Evolutionary conservation across 768 basidiomycete species (phyloP).

Genomic region (Holtermannia corniformis): DNA sequence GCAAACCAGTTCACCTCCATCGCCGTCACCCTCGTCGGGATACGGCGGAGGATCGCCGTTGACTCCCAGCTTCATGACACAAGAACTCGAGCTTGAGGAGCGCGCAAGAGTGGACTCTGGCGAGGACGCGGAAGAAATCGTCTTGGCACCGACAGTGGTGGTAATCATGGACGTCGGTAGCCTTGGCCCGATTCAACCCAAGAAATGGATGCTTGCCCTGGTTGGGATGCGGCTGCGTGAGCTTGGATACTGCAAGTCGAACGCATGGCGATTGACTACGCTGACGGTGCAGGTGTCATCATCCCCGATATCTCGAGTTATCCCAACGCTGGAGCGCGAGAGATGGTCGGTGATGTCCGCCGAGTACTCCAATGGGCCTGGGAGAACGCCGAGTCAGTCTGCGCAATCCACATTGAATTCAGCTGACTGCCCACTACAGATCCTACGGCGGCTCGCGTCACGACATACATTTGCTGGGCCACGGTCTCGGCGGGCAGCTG

Average conservation of each 20-base stretch:
- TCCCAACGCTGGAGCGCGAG: neutral
- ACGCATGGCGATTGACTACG: neutral
- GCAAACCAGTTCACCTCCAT: neutral
- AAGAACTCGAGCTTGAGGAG: neutral
- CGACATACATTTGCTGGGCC: slow-evolving; percentile 17
- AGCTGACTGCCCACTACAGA: neutral
- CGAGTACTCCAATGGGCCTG: slow-evolving; percentile 15
- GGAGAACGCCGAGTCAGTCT: slow-evolving; percentile 4
- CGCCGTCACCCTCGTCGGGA: neutral
- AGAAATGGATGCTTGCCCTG: slow-evolving; percentile 2
- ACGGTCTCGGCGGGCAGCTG: slow-evolving; percentile 21
- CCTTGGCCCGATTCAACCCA: neutral
- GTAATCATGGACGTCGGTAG: slow-evolving; percentile 9
- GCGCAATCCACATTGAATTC: neutral
- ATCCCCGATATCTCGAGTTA: slow-evolving; percentile 19
- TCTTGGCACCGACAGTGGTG: slow-evolving; percentile 5
- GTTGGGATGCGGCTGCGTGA: slow-evolving; percentile 4
- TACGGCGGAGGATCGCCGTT: neutral
- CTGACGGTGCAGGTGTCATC: slow-evolving; percentile 6
- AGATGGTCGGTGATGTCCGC: slow-evolving; percentile 14
- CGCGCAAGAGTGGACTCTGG: neutral
- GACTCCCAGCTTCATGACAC: neutral
- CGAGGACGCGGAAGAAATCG: neutral
- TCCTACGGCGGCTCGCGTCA: slow-evolving; percentile 14
- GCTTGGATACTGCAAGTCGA: slow-evolving; percentile 11